Evolutionary conservation across 306 rosid species (phyloP).

Genomic region (Fagus crenata): DNA sequence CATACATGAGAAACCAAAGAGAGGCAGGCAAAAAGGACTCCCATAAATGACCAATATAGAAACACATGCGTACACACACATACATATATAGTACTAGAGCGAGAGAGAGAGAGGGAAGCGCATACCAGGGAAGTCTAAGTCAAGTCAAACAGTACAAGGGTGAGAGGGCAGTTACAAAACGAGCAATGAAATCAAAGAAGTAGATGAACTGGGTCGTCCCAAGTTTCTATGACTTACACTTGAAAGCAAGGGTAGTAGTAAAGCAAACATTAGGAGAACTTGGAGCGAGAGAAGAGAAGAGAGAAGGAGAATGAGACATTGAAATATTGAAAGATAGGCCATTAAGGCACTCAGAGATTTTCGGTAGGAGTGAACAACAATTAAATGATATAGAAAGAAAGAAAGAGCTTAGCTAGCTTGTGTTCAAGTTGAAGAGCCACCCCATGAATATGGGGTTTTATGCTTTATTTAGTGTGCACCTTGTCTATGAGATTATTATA

Average conservation of each 20-base stretch:
- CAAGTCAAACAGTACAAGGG: constrained; percentile 39
- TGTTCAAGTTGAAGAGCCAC: constrained; percentile 21
- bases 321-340: constrained; percentile 30
- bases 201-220: constrained; percentile 2
- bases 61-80: not conserved
- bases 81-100: not conserved
- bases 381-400: not conserved
- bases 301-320: constrained; percentile 19
- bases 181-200: constrained; percentile 34
- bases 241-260: not conserved
- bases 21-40: not conserved
- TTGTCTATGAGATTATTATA: constrained; percentile 28
- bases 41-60: not conserved
- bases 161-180: constrained; percentile 27
- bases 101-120: constrained; percentile 14
- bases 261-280: not conserved
- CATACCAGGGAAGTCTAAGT: constrained; percentile 34
- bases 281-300: not conserved
- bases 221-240: constrained; percentile 14
- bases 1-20: not conserved
- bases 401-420: not conserved
- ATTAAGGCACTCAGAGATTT: constrained; percentile 33
- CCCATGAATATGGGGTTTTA: constrained; percentile 35
- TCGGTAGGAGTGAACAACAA: not conserved
- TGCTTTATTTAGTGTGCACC: constrained; percentile 33